Evolutionary conservation across 176 grass and related monocot genomes (phyloP).

Genomic region (Oryza australiensis): DNA sequence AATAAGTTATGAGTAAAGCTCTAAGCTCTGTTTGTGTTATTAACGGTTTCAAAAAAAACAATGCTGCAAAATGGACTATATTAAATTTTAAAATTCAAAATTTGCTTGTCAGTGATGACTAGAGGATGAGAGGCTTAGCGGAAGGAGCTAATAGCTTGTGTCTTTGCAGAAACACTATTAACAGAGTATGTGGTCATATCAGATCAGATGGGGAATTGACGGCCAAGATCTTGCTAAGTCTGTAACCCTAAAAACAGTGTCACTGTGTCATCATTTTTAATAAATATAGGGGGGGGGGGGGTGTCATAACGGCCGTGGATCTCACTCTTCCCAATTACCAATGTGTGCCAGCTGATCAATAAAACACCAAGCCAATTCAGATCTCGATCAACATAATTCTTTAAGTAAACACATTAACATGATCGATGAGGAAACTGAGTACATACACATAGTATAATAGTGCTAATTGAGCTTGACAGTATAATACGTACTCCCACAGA

Average conservation of each 20-base stretch:
- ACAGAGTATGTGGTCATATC: no score
- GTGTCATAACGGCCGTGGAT: background rate
- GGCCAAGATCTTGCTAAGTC: no score
- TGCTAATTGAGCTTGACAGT: background rate
- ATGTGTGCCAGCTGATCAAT: background rate
- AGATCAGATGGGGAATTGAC: no score
- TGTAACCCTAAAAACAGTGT: background rate
- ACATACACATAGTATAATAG: background rate
- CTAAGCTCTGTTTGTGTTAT: no score
- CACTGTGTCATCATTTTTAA: background rate
- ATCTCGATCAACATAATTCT: constrained; percentile 28
- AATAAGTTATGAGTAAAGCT: no score
- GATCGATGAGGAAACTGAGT: background rate
- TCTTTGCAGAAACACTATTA: no score
- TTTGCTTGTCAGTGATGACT: no score
- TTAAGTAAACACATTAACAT: background rate
- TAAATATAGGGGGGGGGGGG: background rate
- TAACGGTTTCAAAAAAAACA: no score
- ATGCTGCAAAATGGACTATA: no score
- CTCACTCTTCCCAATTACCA: background rate
- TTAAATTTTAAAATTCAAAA: no score
- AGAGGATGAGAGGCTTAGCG: no score
- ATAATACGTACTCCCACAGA: background rate
- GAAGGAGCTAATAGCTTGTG: no score
- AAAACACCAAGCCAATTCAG: background rate